Conservation (phyloP, 106 monocot species). For the Chionographis japonica region DNA sequence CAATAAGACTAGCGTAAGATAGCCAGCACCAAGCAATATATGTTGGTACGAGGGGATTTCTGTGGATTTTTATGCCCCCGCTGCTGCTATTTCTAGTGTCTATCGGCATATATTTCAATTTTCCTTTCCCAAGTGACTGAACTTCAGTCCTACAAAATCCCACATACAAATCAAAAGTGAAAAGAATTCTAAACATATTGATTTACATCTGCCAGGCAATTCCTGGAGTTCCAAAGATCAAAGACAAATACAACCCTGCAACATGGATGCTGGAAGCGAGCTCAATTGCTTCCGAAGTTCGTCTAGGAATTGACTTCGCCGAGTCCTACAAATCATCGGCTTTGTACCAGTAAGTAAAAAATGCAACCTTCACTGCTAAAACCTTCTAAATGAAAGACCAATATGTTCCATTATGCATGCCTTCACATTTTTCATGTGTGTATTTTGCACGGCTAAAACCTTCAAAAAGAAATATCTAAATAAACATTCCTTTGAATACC, state of each 20-base stretch:
- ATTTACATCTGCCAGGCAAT: conserved; percentile 38
- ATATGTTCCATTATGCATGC: background rate
- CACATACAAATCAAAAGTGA: too few species aligned
- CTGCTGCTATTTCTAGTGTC: too few species aligned
- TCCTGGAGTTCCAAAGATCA: conserved; percentile 67
- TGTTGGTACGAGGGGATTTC: too few species aligned
- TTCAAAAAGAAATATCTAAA: too few species aligned
- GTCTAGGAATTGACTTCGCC: conserved; percentile 51
- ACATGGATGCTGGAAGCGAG: conserved; percentile 78
- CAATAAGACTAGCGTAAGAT: too few species aligned
- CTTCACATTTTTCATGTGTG: background rate
- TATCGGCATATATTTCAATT: too few species aligned
- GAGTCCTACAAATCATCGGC: conserved; percentile 42
- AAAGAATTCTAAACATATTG: too few species aligned
- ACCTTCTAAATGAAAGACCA: background rate
- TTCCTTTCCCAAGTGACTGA: too few species aligned
- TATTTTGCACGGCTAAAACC: too few species aligned
- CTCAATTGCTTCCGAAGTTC: conserved; percentile 48
- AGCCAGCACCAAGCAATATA: too few species aligned
- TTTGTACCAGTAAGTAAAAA: conserved; percentile 35
- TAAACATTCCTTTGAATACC: background rate
- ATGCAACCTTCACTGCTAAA: background rate
- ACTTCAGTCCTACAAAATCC: too few species aligned
- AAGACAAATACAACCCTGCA: conserved; percentile 64
- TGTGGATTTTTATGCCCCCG: too few species aligned